phyloP scores from a whole-genome alignment of 2,329 filamentous ascomycete genomes.

The Neonectria neomacrospora region DNA sequence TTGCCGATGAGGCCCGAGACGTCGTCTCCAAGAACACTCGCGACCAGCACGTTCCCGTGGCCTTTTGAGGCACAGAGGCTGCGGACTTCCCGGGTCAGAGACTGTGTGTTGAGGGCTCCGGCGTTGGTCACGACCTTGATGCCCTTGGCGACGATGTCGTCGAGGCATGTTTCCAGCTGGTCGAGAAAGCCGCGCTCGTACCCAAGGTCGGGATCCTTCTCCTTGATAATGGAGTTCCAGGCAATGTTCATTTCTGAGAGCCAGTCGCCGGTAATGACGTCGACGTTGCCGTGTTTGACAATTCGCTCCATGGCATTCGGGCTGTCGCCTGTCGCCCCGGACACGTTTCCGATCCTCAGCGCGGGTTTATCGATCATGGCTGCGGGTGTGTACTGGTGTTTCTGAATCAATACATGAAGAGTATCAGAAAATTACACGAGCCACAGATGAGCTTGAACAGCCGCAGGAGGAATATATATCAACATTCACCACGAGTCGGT shows the following conservation, averaged over 20 bases:
- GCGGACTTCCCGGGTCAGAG: constrained; percentile 45
- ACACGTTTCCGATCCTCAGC: constrained; percentile 50
- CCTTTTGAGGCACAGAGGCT: constrained; percentile 46
- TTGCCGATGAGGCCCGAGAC: constrained; percentile 45
- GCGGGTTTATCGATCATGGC: constrained; percentile 46
- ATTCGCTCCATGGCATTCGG: constrained; percentile 50
- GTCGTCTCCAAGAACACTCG: constrained; percentile 54
- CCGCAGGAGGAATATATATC: neutral
- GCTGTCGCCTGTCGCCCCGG: constrained; percentile 49
- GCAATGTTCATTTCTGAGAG: constrained; percentile 63
- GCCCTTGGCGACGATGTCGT: constrained; percentile 48
- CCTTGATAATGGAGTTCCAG: constrained; percentile 50
- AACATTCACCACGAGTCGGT: neutral
- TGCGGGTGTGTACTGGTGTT: neutral
- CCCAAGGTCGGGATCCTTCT: constrained; percentile 47
- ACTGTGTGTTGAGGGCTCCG: constrained; percentile 52
- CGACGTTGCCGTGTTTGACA: constrained; percentile 46
- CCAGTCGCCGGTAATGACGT: constrained; percentile 55
- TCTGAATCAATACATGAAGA: neutral
- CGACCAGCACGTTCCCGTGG: constrained; percentile 47
- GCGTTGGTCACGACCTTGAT: constrained; percentile 55
- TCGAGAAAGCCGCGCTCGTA: constrained; percentile 53
- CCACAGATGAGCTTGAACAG: neutral
- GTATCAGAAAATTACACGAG: neutral
- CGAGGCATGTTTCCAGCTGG: constrained; percentile 57